Conservation (phyloP, 495 filamentous ascomycete genomes). For the Aspergillus ellipticus region DNA sequence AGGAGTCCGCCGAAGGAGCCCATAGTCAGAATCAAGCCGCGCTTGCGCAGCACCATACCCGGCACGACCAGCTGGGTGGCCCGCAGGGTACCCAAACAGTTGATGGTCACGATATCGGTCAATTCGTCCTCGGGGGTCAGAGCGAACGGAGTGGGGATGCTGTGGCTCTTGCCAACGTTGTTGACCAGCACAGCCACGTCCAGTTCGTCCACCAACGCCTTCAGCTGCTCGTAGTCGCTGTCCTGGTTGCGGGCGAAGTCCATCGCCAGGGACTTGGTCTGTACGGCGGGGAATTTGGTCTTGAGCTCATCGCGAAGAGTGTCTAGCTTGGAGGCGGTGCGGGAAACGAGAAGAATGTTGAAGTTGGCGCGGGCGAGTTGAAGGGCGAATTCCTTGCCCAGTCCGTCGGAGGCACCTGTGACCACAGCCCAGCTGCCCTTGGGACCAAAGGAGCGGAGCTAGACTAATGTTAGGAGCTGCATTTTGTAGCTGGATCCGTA, state of each 20-base stretch:
- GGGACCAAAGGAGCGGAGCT: constrained; percentile 89
- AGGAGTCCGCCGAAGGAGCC: constrained; percentile 89
- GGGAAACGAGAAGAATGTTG: constrained; percentile 90
- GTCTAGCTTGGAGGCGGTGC: constrained; percentile 84
- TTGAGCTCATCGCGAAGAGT: constrained; percentile 71
- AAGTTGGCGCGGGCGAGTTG: constrained; percentile 89
- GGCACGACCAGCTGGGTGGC: constrained; percentile 82
- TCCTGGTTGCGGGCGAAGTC: constrained; percentile 80
- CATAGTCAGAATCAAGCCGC: constrained; percentile 93
- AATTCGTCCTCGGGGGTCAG: constrained; percentile 75
- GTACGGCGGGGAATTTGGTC: constrained; percentile 55
- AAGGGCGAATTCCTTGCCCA: constrained; percentile 93
- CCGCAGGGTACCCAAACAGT: constrained; percentile 82
- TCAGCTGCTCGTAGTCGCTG: constrained; percentile 70
- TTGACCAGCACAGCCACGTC: constrained; percentile 90
- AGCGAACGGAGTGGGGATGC: constrained; percentile 85
- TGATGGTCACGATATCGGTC: constrained; percentile 86
- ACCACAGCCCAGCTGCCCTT: constrained; percentile 93
- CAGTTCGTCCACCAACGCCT: constrained; percentile 60
- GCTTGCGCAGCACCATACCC: constrained; percentile 74
- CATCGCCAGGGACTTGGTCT: constrained; percentile 79
- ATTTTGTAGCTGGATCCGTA: too few relatives aligned
- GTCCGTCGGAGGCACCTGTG: constrained; percentile 92
- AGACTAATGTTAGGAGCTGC: constrained; percentile 8
- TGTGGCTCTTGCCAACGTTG: constrained; percentile 94